Conservation (phyloP, 176 grass and related monocot species). For the Bothriochloa decipiens region DNA sequence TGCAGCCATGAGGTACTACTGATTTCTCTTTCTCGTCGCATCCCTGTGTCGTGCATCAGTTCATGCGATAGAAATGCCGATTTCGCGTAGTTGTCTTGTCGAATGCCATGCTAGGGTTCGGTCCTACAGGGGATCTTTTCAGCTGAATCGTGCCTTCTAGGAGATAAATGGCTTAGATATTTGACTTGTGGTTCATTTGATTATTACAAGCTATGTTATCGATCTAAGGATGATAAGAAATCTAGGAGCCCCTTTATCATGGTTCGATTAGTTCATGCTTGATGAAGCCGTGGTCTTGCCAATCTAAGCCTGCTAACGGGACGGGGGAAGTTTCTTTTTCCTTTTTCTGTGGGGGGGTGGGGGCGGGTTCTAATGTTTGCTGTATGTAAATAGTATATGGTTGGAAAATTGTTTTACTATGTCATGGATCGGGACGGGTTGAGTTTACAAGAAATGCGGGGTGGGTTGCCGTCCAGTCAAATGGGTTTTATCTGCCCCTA, state of each 20-base stretch:
- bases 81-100: background rate
- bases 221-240: background rate
- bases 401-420: background rate
- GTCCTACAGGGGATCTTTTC: background rate
- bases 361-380: background rate
- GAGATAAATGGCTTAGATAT: background rate
- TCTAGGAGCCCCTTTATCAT: background rate
- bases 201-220: background rate
- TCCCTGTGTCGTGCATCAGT: background rate
- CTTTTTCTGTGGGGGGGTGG: too few species aligned
- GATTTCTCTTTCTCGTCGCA: background rate
- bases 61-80: background rate
- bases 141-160: background rate
- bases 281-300: background rate
- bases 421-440: background rate
- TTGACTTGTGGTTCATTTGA: background rate
- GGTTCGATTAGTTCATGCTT: background rate
- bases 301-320: background rate
- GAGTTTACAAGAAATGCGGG: background rate
- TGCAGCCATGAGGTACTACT: slow-evolving; percentile 49
- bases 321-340: too few species aligned
- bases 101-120: background rate
- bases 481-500: background rate
- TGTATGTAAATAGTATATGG: background rate
- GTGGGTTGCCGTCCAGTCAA: background rate